Percentiles rank a stretch among this genome's conserved stretches.
phyloP scores from a whole-genome alignment of 2,329 filamentous ascomycete species.

The Aspergillus fischeri region DNA sequence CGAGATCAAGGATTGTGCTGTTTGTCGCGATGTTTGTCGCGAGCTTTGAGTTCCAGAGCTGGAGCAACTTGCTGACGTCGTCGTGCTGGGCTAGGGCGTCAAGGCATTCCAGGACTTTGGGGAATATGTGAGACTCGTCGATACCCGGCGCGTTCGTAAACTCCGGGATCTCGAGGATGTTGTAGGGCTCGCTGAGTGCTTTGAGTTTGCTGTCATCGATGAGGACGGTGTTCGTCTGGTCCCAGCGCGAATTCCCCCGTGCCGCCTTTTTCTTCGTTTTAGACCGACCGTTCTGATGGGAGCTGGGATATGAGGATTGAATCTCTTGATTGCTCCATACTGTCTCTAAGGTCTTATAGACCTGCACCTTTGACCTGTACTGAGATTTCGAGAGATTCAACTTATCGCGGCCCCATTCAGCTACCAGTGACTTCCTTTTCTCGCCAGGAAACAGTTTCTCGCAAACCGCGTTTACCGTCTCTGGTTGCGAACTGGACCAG shows the following conservation, averaged over 20 bases:
- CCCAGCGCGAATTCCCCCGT: conserved; percentile 56
- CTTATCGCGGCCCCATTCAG: conserved; percentile 72
- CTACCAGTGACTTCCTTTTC: conserved; percentile 56
- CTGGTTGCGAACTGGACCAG: conserved; percentile 79
- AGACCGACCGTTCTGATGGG: neutral
- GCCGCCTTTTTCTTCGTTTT: conserved; percentile 1
- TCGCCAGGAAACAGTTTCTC: conserved; percentile 55
- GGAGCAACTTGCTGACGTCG: conserved; percentile 45
- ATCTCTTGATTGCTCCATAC: conserved; percentile 60
- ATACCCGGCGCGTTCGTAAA: conserved; percentile 51
- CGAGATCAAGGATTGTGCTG: conserved; percentile 19
- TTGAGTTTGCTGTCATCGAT: conserved; percentile 84
- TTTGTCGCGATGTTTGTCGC: neutral
- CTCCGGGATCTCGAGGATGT: conserved; percentile 75
- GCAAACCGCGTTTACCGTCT: conserved; percentile 63
- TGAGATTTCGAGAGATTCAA: conserved; percentile 64
- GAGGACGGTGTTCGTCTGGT: conserved; percentile 81
- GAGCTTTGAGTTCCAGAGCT: conserved; percentile 27
- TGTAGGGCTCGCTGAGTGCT: conserved; percentile 75
- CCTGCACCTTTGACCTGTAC: conserved; percentile 69
- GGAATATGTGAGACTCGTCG: conserved; percentile 43
- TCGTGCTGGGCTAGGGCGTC: conserved; percentile 47
- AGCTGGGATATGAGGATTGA: conserved; percentile 40
- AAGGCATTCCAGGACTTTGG: conserved; percentile 50
- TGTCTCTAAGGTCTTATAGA: conserved; percentile 77